These are phyloP conservation scores for Rhizophagus prolifer DNA, from an alignment of 192 early-diverging fungal species.

Conservation along the genomic window DNA sequence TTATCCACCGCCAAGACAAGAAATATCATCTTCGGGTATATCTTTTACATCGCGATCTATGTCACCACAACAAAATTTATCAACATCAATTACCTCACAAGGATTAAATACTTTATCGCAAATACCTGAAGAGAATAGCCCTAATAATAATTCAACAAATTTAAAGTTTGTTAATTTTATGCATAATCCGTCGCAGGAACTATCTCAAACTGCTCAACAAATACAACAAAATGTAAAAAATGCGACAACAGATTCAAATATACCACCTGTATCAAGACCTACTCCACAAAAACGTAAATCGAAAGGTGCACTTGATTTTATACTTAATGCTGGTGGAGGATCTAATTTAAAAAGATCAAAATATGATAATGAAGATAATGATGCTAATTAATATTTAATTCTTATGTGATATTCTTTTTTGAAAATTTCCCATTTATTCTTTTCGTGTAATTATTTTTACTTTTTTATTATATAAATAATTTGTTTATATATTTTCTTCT, in stretches of 20 bases:
- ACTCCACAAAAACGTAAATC: conserved; percentile 18
- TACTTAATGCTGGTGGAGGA: neutral
- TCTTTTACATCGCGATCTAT: neutral
- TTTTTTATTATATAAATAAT: no score
- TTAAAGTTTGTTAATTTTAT: neutral
- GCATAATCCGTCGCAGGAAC: neutral
- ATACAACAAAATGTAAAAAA: neutral
- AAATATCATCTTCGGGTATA: neutral
- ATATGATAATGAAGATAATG: conserved; percentile 8
- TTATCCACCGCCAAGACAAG: neutral
- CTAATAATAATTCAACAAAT: neutral
- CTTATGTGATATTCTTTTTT: no score
- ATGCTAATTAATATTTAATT: neutral
- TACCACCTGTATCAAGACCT: neutral
- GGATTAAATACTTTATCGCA: neutral
- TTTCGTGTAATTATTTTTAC: no score
- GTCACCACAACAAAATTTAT: neutral
- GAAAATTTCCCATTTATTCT: no score
- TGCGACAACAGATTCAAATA: no score
- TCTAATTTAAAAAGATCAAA: conserved; percentile 3
- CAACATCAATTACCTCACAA: neutral
- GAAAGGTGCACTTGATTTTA: conserved; percentile 25
- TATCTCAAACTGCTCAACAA: neutral
- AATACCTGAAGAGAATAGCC: neutral
- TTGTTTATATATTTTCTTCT: no score